phyloP scores from a whole-genome alignment of 805 yeast species.

The Candida nemodendra region DNA sequence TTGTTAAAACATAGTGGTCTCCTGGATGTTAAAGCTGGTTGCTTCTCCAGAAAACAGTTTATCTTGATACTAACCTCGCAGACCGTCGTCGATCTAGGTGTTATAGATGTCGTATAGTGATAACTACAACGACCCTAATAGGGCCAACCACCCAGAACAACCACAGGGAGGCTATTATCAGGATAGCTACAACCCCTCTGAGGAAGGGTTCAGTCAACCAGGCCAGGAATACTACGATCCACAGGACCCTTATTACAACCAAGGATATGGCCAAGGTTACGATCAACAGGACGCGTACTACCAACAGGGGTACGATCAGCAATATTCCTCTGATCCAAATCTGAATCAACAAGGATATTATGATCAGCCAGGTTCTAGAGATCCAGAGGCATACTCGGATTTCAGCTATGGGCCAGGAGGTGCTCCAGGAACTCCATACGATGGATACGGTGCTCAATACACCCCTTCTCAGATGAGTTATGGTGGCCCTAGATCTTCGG shows the following conservation, averaged over 20 bases:
- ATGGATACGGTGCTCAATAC: constrained; percentile 49
- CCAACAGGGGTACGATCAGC: constrained; percentile 52
- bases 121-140: constrained; percentile 44
- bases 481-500: constrained; percentile 84
- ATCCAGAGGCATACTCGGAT: constrained; percentile 60
- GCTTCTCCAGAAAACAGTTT: no score
- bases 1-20: no score
- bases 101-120: constrained; percentile 60
- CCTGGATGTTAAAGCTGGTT: no score
- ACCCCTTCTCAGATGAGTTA: constrained; percentile 87
- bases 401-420: constrained; percentile 62
- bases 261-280: constrained; percentile 34
- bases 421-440: constrained; percentile 64
- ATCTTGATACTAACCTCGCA: no score
- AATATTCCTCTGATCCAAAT: constrained; percentile 37
- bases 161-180: constrained; percentile 28
- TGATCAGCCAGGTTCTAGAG: constrained; percentile 49
- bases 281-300: constrained; percentile 31
- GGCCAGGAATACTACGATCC: constrained; percentile 31
- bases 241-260: constrained; percentile 34
- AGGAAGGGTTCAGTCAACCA: constrained; percentile 23
- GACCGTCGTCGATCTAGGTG: no score
- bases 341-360: constrained; percentile 46
- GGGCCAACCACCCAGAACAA: constrained; percentile 17
- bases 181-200: constrained; percentile 26